Base-by-base conservation (phyloP, 352 stramenopile genomes). In the Peronospora belbahrii region DNA sequence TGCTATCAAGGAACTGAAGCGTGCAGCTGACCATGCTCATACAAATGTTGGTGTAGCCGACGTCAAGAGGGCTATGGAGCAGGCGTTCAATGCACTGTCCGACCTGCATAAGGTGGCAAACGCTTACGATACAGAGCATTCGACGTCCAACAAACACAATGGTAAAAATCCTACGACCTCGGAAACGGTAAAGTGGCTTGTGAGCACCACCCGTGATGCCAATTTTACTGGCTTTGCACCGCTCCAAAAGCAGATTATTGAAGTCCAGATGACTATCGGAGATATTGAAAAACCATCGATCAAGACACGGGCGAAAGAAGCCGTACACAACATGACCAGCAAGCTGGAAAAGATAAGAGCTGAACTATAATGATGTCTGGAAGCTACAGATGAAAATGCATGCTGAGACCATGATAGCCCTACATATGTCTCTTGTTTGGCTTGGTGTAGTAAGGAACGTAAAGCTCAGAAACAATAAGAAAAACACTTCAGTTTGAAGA, bases 81-180 rank as follows among this genome's bases (percentile, higher is more conserved):
- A 66, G 46, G 19, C 42, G 9, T 66, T 62, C 13, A 66, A 66
- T 31, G 47, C 57, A 8, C 24, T 66, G 27, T 44, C 52, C 0
- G 57, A 62, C 13, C 37, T 66, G 15, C 52, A 62, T 17, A 59
- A 62, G 14, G 52, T 62, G 18, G 57, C 57, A 20, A 51, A 62
- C 20, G 52, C 57, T 13, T 66, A 54, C 9, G 57, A 66, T 36
- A 24, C 52, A 9, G 52, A 59, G 14, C 42, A 58, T 17, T 36
- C 36, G 6, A 36, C 20, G n/a, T 40, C 43, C 19, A 48, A 18
- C 23, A 56, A 52, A 14, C 47, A 37, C 14, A 52, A 34, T 9
- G 39, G 53, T 38, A 67, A 50, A 36, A 59, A 59, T 7, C 36
- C n/a, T 4, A 52, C 52, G 18, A 56, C 41, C 17, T 56, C 47